Evolutionary conservation across 331 rosid genomes (phyloP).

Genomic region (Arachis monticola): DNA sequence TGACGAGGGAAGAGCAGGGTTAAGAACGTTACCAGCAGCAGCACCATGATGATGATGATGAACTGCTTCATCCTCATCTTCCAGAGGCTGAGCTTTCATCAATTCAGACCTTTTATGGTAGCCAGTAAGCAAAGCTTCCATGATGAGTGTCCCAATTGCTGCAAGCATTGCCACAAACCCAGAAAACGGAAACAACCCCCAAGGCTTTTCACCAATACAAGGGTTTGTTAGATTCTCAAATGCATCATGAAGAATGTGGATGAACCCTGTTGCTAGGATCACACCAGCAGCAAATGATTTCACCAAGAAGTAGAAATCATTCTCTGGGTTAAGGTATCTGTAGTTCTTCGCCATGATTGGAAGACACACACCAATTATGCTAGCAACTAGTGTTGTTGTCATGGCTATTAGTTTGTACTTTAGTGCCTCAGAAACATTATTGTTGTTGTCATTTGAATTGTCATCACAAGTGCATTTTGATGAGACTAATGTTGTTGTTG

Average conservation of each 20-base stretch:
- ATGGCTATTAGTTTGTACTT: constrained; percentile 45
- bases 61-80: constrained; percentile 20
- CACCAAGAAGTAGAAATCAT: constrained; percentile 32
- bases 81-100: constrained; percentile 31
- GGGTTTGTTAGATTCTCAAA: constrained; percentile 39
- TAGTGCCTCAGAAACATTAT: constrained; percentile 36
- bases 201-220: constrained; percentile 41
- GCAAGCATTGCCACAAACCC: constrained; percentile 42
- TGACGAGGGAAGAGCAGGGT: not conserved
- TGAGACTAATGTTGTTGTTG: constrained; percentile 25
- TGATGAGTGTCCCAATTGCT: constrained; percentile 35
- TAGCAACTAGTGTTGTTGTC: constrained; percentile 37
- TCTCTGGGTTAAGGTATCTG: constrained; percentile 34
- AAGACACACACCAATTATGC: constrained; percentile 41
- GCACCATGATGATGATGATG: not conserved
- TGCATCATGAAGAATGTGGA: constrained; percentile 53
- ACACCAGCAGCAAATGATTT: constrained; percentile 50
- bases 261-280: constrained; percentile 50
- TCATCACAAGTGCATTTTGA: constrained; percentile 33
- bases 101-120: constrained; percentile 39
- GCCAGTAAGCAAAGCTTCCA: constrained; percentile 43
- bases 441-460: not conserved
- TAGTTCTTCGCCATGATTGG: constrained; percentile 31
- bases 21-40: constrained; percentile 14
- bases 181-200: constrained; percentile 43